Conservation (phyloP, 2,329 filamentous ascomycete genomes). For the Phoma herbarum region DNA sequence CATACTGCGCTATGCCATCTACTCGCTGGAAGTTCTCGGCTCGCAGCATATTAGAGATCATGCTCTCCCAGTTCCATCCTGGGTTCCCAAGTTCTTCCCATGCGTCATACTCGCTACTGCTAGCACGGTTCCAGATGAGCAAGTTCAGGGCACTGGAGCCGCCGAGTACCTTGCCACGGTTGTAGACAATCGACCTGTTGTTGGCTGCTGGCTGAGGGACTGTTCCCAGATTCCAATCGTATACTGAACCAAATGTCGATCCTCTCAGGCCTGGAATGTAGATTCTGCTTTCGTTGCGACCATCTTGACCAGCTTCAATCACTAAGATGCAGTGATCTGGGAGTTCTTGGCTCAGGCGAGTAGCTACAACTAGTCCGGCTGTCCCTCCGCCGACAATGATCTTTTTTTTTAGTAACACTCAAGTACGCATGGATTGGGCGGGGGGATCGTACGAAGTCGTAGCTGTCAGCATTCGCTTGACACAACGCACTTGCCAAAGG, state of each 20-base stretch:
- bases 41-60: slow-evolving; percentile 47
- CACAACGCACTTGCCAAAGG: not conserved
- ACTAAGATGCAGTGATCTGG: slow-evolving; percentile 28
- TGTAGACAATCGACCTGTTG: slow-evolving; percentile 33
- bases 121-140: slow-evolving; percentile 46
- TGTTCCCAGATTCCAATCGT: slow-evolving; percentile 54
- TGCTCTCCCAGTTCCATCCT: slow-evolving; percentile 62
- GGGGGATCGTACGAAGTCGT: slow-evolving; percentile 15
- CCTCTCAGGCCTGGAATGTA: slow-evolving; percentile 34
- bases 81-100: slow-evolving; percentile 66
- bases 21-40: slow-evolving; percentile 39
- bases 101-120: slow-evolving; percentile 55
- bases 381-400: slow-evolving; percentile 31
- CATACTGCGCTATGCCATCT: slow-evolving; percentile 32
- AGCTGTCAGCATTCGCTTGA: slow-evolving; percentile 2
- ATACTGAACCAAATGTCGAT: slow-evolving; percentile 29
- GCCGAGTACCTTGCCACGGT: slow-evolving; percentile 42
- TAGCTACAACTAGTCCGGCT: slow-evolving; percentile 32
- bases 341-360: slow-evolving; percentile 39
- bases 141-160: slow-evolving; percentile 49
- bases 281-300: slow-evolving; percentile 30
- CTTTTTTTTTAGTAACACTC: not conserved
- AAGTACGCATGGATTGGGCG: too few relatives aligned
- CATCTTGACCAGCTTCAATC: slow-evolving; percentile 38
- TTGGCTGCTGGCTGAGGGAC: slow-evolving; percentile 52